A percentile compares a stretch with the other conserved stretches of the same genome.
Conservation (phyloP, 441 rosid genomes). For the Breynia disticha region DNA sequence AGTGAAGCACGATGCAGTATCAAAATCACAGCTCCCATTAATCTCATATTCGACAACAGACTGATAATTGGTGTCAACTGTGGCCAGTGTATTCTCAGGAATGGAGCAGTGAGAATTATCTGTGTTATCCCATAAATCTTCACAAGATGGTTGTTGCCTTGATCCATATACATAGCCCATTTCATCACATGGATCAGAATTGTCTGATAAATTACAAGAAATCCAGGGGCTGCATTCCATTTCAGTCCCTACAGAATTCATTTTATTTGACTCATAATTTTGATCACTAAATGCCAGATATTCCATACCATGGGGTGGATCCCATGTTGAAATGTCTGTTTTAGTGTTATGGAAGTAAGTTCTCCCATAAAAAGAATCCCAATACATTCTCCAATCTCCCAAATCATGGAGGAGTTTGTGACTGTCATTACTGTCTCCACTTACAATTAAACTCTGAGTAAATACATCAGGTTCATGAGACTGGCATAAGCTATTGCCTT, state of each 20-base stretch:
- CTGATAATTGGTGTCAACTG: slow-evolving; percentile 12
- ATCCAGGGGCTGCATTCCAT: slow-evolving; percentile 15
- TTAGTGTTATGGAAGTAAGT: slow-evolving; percentile 54
- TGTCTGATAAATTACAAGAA: slow-evolving; percentile 16
- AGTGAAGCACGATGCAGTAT: slow-evolving; percentile 7
- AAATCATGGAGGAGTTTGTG: slow-evolving; percentile 17
- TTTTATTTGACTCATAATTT: slow-evolving; percentile 21
- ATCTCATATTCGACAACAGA: slow-evolving; percentile 21
- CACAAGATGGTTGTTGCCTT: slow-evolving; percentile 25
- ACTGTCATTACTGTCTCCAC: slow-evolving; percentile 19
- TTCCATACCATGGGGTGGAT: slow-evolving; percentile 62
- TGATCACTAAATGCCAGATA: slow-evolving; percentile 26
- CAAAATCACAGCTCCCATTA: slow-evolving; percentile 13
- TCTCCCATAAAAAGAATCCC: slow-evolving; percentile 66
- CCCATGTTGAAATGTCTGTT: slow-evolving; percentile 64
- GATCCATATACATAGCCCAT: slow-evolving; percentile 13
- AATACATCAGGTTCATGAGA: slow-evolving; percentile 18
- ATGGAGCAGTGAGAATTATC: slow-evolving; percentile 12
- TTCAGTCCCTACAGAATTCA: slow-evolving; percentile 24
- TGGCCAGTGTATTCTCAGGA: slow-evolving; percentile 11
- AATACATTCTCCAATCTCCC: slow-evolving; percentile 59
- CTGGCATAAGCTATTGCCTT: slow-evolving; percentile 1
- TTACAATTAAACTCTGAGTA: slow-evolving; percentile 21
- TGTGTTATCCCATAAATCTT: slow-evolving; percentile 10
- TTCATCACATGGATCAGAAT: slow-evolving; percentile 14